Evolutionary conservation across 768 basidiomycete species (phyloP).

Genomic region (Chalciporus sphaerocephalus): DNA sequence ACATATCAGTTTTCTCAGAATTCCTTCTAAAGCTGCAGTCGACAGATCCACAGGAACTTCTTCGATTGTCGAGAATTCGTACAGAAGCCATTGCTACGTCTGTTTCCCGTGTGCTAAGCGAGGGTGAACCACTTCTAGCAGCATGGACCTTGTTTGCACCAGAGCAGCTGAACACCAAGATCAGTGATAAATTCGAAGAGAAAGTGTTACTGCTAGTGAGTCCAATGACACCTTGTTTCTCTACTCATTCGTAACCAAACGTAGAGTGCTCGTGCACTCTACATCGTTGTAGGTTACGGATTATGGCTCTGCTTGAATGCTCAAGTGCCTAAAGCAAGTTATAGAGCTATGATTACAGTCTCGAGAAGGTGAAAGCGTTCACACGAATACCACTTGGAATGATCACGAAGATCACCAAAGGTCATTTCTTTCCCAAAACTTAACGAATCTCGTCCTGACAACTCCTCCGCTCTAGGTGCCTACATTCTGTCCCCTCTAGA

Average conservation of each 20-base stretch:
- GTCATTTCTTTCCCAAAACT: conserved; percentile 34
- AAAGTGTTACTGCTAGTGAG: conserved; percentile 85
- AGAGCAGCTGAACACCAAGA: conserved; percentile 62
- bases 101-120: conserved; percentile 66
- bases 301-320: background rate
- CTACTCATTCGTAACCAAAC: conserved; percentile 1
- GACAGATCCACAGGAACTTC: conserved; percentile 87
- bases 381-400: conserved; percentile 85
- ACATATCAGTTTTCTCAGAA: conserved; percentile 85
- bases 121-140: conserved; percentile 70
- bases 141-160: conserved; percentile 96
- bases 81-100: conserved; percentile 91
- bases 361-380: conserved; percentile 88
- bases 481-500: conserved; percentile 94
- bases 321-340: conserved; percentile 5
- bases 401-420: conserved; percentile 74
- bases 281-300: conserved; percentile 64
- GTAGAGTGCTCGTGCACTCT: conserved; percentile 51
- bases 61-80: conserved; percentile 83
- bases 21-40: conserved; percentile 85
- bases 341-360: conserved; percentile 89
- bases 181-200: conserved; percentile 86
- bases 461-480: conserved; percentile 51
- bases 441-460: background rate
- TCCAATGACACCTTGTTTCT: conserved; percentile 9